A percentile compares a stretch with the other conserved stretches of the same genome.
Evolutionary conservation across 2,329 filamentous ascomycete genomes (phyloP).

Genomic region (Xenosphaeropsis pyriputrescens): DNA sequence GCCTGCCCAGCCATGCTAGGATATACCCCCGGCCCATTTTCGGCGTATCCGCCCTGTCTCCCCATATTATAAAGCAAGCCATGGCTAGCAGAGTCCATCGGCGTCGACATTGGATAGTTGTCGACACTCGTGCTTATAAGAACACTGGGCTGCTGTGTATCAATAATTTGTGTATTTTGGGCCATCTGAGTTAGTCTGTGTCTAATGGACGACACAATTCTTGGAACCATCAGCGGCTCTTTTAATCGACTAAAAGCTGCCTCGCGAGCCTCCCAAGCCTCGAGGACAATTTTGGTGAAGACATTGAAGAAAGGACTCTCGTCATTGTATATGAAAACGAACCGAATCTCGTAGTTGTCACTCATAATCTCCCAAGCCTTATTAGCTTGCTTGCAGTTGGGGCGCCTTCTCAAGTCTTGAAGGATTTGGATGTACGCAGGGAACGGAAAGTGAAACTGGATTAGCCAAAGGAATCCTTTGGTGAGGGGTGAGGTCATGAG

Average conservation of each 20-base stretch:
- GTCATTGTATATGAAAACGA: constrained; percentile 3
- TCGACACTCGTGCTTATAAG: constrained; percentile 1
- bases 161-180: constrained; percentile 1
- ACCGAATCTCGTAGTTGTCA: constrained; percentile 11
- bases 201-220: constrained; percentile 11
- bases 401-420: constrained; percentile 14
- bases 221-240: constrained; percentile 7
- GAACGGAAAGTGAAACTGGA: constrained; percentile 17
- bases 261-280: constrained; percentile 13
- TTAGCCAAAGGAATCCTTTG: constrained; percentile 17
- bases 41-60: constrained; percentile 3
- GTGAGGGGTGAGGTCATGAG: constrained; percentile 13
- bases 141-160: background rate
- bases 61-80: constrained; percentile 3
- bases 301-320: constrained; percentile 8
- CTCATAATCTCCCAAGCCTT: constrained; percentile 15
- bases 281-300: constrained; percentile 10
- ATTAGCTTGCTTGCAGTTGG: constrained; percentile 11
- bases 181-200: constrained; percentile 4
- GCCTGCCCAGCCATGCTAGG: constrained; percentile 5
- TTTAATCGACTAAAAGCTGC: constrained; percentile 5
- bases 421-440: constrained; percentile 18
- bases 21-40: constrained; percentile 2
- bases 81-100: constrained; percentile 3
- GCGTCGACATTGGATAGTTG: constrained; percentile 4